phyloP scores from a whole-genome alignment of 345 rosid genomes.

The Corchorus olitorius region DNA sequence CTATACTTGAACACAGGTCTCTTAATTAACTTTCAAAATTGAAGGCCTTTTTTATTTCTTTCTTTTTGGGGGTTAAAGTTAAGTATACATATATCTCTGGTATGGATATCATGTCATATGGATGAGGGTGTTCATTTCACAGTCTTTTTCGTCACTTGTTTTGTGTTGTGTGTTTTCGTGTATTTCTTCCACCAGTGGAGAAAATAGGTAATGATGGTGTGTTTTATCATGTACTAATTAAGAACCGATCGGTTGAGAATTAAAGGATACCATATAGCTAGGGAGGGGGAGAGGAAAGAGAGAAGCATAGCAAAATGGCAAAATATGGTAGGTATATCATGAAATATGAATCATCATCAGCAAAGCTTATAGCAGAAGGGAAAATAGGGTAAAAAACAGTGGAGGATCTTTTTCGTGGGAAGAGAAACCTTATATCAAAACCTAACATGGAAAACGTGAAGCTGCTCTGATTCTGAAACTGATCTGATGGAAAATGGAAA shows the following conservation, averaged over 20 bases:
- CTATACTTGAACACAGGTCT: slow-evolving; percentile 71
- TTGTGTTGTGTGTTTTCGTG: neutral
- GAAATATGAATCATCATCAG: no score
- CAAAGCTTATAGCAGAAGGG: neutral
- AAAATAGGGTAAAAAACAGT: slow-evolving; percentile 25
- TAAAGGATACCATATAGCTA: neutral
- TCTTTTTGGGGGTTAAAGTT: neutral
- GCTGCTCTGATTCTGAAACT: no score
- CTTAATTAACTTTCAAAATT: slow-evolving; percentile 33
- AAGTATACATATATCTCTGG: neutral
- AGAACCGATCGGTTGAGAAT: neutral
- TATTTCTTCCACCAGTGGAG: slow-evolving; percentile 13
- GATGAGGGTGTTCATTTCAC: slow-evolving; percentile 15
- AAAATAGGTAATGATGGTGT: slow-evolving; percentile 14
- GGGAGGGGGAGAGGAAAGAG: neutral
- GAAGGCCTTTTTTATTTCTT: slow-evolving; percentile 7
- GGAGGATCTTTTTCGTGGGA: slow-evolving; percentile 60
- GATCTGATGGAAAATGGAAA: slow-evolving; percentile 11
- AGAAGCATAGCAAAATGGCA: neutral
- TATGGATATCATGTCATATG: slow-evolving; percentile 14
- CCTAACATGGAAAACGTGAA: slow-evolving; percentile 33
- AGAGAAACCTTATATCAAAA: slow-evolving; percentile 50
- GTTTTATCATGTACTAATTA: slow-evolving; percentile 29
- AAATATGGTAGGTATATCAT: neutral
- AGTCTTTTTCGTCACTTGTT: neutral